phyloP scores from a whole-genome alignment of 1,284 basidiomycete genomes.

The Sphagnurus paluster region DNA sequence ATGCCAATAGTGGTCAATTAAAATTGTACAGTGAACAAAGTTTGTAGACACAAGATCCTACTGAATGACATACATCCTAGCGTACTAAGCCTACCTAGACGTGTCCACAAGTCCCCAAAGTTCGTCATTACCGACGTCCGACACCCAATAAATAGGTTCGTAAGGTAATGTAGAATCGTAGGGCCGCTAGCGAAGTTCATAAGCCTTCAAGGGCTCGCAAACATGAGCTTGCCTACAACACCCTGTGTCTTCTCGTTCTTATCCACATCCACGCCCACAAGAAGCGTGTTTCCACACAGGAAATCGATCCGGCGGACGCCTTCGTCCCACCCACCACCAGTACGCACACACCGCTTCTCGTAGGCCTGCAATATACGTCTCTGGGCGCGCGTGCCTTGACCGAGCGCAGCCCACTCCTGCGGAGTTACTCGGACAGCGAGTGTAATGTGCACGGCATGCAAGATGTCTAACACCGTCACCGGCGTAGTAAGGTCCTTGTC shows the following conservation, averaged over 20 bases:
- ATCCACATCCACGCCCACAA: slow-evolving; percentile 64
- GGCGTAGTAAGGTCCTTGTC: slow-evolving; percentile 25
- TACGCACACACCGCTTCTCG: slow-evolving; percentile 56
- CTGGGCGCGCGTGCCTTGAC: slow-evolving; percentile 32
- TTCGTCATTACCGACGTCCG: neutral
- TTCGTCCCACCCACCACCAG: slow-evolving; percentile 66
- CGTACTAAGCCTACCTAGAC: slow-evolving; percentile 1
- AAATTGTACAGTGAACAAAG: no score
- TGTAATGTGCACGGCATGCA: slow-evolving; percentile 58
- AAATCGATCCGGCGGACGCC: slow-evolving; percentile 68
- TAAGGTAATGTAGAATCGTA: no score
- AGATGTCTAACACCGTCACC: slow-evolving; percentile 63
- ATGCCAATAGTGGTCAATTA: no score
- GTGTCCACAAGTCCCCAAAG: neutral
- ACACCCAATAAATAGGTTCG: neutral
- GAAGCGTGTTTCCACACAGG: slow-evolving; percentile 58
- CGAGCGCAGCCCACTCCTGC: slow-evolving; percentile 64
- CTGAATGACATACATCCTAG: neutral
- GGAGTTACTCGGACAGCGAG: slow-evolving; percentile 57
- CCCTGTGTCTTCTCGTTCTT: slow-evolving; percentile 30
- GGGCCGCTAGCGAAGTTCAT: neutral
- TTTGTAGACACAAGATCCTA: no score
- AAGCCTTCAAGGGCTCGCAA: neutral
- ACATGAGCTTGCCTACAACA: slow-evolving; percentile 6
- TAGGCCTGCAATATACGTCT: slow-evolving; percentile 57